A percentile compares a stretch with the other conserved stretches of the same genome.
phyloP scores from a whole-genome alignment of 1,284 basidiomycete genomes.

The Ceratobasidium sp. region DNA sequence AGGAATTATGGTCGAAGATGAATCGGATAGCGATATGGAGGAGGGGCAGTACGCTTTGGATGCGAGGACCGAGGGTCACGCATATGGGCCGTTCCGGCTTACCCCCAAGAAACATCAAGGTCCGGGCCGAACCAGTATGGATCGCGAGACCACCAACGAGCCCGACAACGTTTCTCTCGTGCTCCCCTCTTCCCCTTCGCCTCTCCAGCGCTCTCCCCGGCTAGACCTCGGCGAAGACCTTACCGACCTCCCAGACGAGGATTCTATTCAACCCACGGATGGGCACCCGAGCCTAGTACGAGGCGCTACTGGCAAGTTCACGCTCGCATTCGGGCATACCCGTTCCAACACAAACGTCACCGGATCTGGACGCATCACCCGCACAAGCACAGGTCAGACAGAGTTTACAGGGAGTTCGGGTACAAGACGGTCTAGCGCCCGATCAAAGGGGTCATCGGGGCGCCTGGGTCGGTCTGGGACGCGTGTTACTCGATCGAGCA shows the following conservation, averaged over 20 bases:
- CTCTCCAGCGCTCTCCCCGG: neutral
- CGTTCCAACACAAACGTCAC: neutral
- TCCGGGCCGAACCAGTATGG: slow-evolving; percentile 1
- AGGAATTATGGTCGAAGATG: neutral
- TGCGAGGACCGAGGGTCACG: neutral
- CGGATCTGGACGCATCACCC: neutral
- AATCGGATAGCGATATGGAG: neutral
- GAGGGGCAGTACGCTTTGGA: slow-evolving; percentile 15
- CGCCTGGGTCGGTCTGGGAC: slow-evolving; percentile 1
- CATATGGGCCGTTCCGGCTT: neutral
- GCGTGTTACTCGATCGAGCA: slow-evolving; percentile 23
- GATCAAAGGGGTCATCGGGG: neutral
- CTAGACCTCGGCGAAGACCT: slow-evolving; percentile 18
- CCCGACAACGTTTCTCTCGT: neutral
- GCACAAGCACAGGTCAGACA: neutral
- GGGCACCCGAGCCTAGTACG: neutral
- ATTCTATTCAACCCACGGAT: neutral
- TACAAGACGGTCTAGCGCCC: neutral
- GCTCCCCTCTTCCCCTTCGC: neutral
- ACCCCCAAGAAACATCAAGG: slow-evolving; percentile 14
- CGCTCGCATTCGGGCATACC: slow-evolving; percentile 16
- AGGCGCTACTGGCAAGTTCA: slow-evolving; percentile 21
- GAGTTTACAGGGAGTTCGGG: no score
- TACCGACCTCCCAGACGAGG: neutral
- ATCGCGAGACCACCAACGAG: neutral